Conservation (phyloP, 352 stramenopile species). For the Pythium dissimile region DNA sequence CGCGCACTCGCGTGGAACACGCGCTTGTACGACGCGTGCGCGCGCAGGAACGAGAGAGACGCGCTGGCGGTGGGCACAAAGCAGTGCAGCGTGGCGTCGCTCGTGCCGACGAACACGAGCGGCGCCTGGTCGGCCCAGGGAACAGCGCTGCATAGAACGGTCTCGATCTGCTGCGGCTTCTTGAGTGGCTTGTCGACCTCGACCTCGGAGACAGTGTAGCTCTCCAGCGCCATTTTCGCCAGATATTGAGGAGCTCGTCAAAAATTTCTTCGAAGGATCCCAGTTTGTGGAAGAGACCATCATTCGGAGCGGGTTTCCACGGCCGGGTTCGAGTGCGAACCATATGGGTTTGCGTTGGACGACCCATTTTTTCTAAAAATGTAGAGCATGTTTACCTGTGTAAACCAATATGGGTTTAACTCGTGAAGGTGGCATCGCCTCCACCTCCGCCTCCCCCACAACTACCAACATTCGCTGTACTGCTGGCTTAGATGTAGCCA, state of each 20-base stretch:
- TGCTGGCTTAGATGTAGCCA: too few species aligned
- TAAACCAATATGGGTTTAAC: too few species aligned
- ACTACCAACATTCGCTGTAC: too few species aligned
- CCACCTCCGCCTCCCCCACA: too few species aligned
- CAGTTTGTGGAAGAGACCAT: not conserved
- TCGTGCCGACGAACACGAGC: constrained; percentile 54
- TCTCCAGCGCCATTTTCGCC: not conserved
- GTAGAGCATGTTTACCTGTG: too few species aligned
- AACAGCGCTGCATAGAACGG: constrained; percentile 38
- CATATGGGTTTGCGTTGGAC: too few species aligned
- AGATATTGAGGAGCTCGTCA: not conserved
- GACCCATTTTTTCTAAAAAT: too few species aligned
- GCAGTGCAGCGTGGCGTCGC: constrained; percentile 55
- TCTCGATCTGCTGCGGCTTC: constrained; percentile 48
- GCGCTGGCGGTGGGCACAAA: constrained; percentile 31
- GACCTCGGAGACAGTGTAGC: constrained; percentile 40
- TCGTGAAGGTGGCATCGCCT: too few species aligned
- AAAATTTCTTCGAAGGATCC: constrained; percentile 11
- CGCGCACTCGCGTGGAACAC: constrained; percentile 47
- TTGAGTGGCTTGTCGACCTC: constrained; percentile 55
- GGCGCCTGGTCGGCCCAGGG: constrained; percentile 36
- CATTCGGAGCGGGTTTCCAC: too few species aligned
- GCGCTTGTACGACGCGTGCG: constrained; percentile 58
- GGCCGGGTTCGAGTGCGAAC: too few species aligned
- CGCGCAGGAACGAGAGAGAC: constrained; percentile 30